A percentile compares a stretch with the other conserved stretches of the same genome.
phyloP scores from a whole-genome alignment of 2,329 filamentous ascomycete genomes.

The Drechslerella coelobrocha region DNA sequence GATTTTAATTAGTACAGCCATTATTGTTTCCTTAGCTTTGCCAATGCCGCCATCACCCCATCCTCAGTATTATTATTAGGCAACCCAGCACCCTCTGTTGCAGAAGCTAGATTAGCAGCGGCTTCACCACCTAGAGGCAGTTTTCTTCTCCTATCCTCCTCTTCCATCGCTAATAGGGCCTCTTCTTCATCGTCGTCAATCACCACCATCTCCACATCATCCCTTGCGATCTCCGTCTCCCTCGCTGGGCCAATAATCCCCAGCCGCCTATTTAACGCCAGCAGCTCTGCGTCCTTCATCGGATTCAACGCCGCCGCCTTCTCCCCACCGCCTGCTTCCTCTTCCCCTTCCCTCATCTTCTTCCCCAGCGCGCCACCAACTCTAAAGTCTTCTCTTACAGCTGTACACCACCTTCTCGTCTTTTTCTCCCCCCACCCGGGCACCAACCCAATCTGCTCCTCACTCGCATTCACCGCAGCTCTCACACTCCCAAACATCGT shows the following conservation, averaged over 20 bases:
- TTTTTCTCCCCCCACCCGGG: slow-evolving; percentile 96
- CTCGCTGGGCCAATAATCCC: slow-evolving; percentile 38
- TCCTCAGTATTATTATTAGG: slow-evolving; percentile 52
- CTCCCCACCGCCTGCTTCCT: slow-evolving; percentile 80
- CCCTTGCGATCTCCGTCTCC: slow-evolving; percentile 9
- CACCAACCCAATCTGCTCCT: slow-evolving; percentile 84
- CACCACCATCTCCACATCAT: slow-evolving; percentile 18
- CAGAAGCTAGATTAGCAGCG: slow-evolving; percentile 54
- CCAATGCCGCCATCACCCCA: slow-evolving; percentile 69
- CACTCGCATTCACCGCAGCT: slow-evolving; percentile 83
- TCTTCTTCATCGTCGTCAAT: slow-evolving; percentile 51
- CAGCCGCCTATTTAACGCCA: slow-evolving; percentile 52
- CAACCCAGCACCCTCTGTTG: slow-evolving; percentile 50
- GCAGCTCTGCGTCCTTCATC: slow-evolving; percentile 21
- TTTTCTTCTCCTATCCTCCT: slow-evolving; percentile 55
- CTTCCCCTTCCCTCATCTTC: slow-evolving; percentile 68
- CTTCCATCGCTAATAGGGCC: slow-evolving; percentile 54
- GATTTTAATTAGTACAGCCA: neutral
- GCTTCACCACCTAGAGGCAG: slow-evolving; percentile 51
- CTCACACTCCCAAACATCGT: slow-evolving; percentile 89
- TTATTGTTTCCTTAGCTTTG: slow-evolving; percentile 64
- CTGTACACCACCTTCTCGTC: slow-evolving; percentile 64
- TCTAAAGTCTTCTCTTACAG: slow-evolving; percentile 39
- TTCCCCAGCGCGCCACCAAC: slow-evolving; percentile 45
- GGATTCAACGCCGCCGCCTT: slow-evolving; percentile 57